Percentiles rank a stretch among this genome's conserved stretches.
Conservation (phyloP, 805 yeast genomes). For the Schizosaccharomyces cryophilus region DNA sequence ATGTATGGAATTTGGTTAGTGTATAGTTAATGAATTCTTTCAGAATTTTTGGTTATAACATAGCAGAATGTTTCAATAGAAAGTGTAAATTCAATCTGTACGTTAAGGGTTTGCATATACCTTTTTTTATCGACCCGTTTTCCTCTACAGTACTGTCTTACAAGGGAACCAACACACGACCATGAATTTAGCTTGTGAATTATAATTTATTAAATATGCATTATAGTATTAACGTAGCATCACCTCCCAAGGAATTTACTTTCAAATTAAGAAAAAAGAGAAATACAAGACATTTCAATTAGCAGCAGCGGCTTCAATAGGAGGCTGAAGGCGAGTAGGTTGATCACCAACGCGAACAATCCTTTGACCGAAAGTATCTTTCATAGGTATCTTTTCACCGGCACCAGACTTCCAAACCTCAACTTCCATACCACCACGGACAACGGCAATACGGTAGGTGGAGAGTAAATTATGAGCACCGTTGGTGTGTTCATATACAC, state of each 20-base stretch:
- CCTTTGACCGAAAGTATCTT: conserved; percentile 27
- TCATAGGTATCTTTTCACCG: conserved; percentile 26
- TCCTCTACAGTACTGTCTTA: no score
- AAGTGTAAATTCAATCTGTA: no score
- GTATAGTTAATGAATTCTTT: no score
- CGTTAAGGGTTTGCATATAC: no score
- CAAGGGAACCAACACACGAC: no score
- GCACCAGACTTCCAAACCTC: conserved; percentile 46
- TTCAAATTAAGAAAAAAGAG: background rate
- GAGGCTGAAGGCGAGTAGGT: conserved; percentile 23
- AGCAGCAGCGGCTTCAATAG: conserved; percentile 27
- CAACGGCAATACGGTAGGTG: conserved; percentile 78
- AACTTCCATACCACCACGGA: conserved; percentile 57
- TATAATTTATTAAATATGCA: no score
- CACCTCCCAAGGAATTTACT: background rate
- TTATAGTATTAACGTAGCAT: no score
- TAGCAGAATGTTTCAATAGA: no score
- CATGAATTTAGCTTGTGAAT: no score
- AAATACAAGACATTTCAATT: background rate
- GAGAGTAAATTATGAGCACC: conserved; percentile 81
- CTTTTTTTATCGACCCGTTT: no score
- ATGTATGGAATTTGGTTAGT: no score
- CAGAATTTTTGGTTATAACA: no score
- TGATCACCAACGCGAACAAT: conserved; percentile 40
- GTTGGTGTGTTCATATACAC: conserved; percentile 76